Base-by-base conservation (phyloP, 2,329 filamentous ascomycete species). In the Fusarium pseudoanthophilum region DNA sequence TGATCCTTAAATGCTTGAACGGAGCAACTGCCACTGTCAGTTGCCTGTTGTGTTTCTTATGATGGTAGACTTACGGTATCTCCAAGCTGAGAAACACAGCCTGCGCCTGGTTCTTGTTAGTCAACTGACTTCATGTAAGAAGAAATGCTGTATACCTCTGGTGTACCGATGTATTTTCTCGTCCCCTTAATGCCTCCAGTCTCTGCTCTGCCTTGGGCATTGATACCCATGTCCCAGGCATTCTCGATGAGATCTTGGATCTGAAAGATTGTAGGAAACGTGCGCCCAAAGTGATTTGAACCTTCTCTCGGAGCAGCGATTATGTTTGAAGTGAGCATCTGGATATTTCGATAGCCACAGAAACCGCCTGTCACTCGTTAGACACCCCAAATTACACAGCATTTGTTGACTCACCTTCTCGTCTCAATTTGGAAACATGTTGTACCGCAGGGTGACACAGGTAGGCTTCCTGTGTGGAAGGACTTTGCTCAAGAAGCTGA, bases 261-360 rank as follows among this genome's bases (percentile, higher is more conserved):
- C 56, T 92, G 85, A 60, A 98, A 89, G 34, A 98, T 93, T 6
- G 90, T 91, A 0, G 96, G 95, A 11, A 95, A 84, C 4, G 83
- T 85, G 9, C 85, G 84, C 3, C 85, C 81, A 67, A 97, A 93
- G 53, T 85, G 82, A 45, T 91, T 85, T 68, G 87, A 82, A 0
- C 92, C 93, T 18, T 85, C 82, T 18, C 85, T 85, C 43, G 84
- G 80, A 3, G 89, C 83, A 14, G 87, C 88, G 66, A 91, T 89
- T 26, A 98, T 89, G 79, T 94, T 95, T 0, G 95, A 95, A 20
- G 92, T 85, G 75, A 98, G 82, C 91, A 97, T 97, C 80, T 98
- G 96, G 37, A 97, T 97, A 78, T 97, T 98, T 45, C 95, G 89
- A 80, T 98, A 98, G 7, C 95, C 95, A 79, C 95, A 98, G 80